A percentile compares a stretch with the other conserved stretches of the same genome.
phyloP scores from a whole-genome alignment of 768 basidiomycete species.

The Lentinula sp. region DNA sequence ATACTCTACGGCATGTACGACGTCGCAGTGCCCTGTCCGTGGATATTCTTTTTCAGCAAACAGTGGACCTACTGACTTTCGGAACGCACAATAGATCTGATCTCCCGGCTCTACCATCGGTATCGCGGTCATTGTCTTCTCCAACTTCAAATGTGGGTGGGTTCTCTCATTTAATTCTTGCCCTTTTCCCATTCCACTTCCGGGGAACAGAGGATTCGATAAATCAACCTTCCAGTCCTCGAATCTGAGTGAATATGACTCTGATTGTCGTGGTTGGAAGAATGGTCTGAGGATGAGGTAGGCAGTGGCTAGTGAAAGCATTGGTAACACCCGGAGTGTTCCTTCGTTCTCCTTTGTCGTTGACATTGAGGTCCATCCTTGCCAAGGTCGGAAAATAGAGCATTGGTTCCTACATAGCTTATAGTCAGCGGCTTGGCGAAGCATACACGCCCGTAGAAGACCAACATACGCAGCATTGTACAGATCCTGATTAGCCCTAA shows the following conservation, averaged over 20 bases:
- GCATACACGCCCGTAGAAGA: not conserved
- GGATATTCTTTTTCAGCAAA: not conserved
- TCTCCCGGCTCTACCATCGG: slow-evolving; percentile 58
- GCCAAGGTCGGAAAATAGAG: slow-evolving; percentile 52
- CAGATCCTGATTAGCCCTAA: slow-evolving; percentile 51
- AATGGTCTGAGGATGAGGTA: slow-evolving; percentile 64
- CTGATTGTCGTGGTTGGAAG: slow-evolving; percentile 36
- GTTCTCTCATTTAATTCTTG: slow-evolving; percentile 50
- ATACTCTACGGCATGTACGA: slow-evolving; percentile 49
- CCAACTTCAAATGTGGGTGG: slow-evolving; percentile 59
- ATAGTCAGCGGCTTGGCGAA: not conserved
- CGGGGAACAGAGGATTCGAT: slow-evolving; percentile 46
- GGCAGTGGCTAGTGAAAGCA: slow-evolving; percentile 46
- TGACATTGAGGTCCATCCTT: slow-evolving; percentile 51
- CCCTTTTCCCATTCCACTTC: slow-evolving; percentile 43
- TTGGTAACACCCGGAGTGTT: slow-evolving; percentile 57
- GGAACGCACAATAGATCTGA: slow-evolving; percentile 47
- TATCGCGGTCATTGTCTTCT: slow-evolving; percentile 49
- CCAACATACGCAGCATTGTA: slow-evolving; percentile 50
- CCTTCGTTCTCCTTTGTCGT: slow-evolving; percentile 53
- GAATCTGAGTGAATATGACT: slow-evolving; percentile 25
- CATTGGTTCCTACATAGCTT: slow-evolving; percentile 37
- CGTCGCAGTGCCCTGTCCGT: slow-evolving; percentile 45
- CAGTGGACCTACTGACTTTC: not conserved
- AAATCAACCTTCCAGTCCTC: slow-evolving; percentile 53